Evolutionary conservation across 495 filamentous ascomycete genomes (phyloP).

Genomic region (Diplogelasinospora grovesii): DNA sequence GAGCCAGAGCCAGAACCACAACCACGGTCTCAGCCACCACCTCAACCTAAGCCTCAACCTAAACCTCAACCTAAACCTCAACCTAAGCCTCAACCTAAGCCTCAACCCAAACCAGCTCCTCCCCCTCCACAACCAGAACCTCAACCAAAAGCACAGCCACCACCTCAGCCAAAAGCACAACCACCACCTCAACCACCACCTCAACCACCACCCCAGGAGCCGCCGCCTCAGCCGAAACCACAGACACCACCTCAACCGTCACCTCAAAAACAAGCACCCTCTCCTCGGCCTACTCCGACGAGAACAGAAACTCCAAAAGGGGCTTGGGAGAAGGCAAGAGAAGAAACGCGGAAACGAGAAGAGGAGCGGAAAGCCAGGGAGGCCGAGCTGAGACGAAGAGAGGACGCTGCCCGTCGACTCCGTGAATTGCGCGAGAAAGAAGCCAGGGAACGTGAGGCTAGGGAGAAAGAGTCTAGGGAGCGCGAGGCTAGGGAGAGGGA

Average conservation of each 20-base stretch:
- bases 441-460: conserved; percentile 46
- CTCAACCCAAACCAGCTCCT: conserved; percentile 17
- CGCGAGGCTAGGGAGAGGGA: conserved; percentile 31
- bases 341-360: conserved; percentile 58
- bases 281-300: conserved; percentile 18
- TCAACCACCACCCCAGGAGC: too few relatives aligned
- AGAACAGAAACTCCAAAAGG: conserved; percentile 33
- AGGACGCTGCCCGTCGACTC: conserved; percentile 44
- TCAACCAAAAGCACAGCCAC: conserved; percentile 6
- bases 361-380: conserved; percentile 54
- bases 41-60: too few relatives aligned
- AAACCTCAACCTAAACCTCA: conserved; percentile 3
- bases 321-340: conserved; percentile 63
- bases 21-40: too few relatives aligned
- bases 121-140: conserved; percentile 3
- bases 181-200: conserved; percentile 24
- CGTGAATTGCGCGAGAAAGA: conserved; percentile 55
- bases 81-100: conserved; percentile 7
- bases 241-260: conserved; percentile 21
- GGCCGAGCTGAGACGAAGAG: conserved; percentile 40
- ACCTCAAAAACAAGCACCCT: conserved; percentile 33
- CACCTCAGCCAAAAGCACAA: conserved; percentile 6
- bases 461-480: conserved; percentile 45
- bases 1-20: conserved; percentile 6
- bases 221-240: conserved; percentile 13